Evolutionary conservation across 495 filamentous ascomycete species (phyloP).

Genomic region (Thozetella sp.): DNA sequence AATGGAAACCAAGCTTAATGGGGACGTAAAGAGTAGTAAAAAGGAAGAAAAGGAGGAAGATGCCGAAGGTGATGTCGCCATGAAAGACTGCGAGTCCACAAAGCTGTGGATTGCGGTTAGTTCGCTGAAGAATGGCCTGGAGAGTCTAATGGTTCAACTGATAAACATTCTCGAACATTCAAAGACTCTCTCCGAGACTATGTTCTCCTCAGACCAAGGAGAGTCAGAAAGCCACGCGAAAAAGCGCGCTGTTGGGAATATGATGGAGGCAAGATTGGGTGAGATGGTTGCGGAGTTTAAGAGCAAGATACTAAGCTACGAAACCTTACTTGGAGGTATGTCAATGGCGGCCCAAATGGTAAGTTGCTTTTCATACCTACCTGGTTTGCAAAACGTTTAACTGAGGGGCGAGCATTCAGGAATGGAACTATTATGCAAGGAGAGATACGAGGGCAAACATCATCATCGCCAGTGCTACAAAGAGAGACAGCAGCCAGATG

Average conservation of each 20-base stretch:
- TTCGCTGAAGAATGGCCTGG: constrained; percentile 11
- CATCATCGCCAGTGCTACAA: constrained; percentile 11
- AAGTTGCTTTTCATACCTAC: not conserved
- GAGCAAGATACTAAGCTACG: constrained; percentile 3
- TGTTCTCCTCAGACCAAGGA: not conserved
- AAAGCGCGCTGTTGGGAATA: not conserved
- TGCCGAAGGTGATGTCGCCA: not conserved
- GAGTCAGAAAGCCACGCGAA: not conserved
- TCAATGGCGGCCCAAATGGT: constrained; percentile 10
- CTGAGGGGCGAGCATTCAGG: not conserved
- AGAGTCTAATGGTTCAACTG: constrained; percentile 6
- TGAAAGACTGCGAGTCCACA: constrained; percentile 8
- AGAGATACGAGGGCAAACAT: constrained; percentile 8
- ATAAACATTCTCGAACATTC: not conserved
- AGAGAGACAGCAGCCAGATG: constrained; percentile 17
- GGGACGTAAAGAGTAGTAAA: not conserved
- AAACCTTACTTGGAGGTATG: constrained; percentile 8
- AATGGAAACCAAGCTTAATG: constrained; percentile 5
- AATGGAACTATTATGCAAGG: constrained; percentile 10
- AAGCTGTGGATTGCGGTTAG: constrained; percentile 11
- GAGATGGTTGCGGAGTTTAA: constrained; percentile 13
- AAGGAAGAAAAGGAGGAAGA: not conserved
- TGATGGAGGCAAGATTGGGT: constrained; percentile 4
- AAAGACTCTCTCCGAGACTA: not conserved
- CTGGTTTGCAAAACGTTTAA: not conserved